These are phyloP conservation scores for Candida pseudofarinosa DNA, from an alignment of 805 yeast genomes.

Conservation along the genomic window DNA sequence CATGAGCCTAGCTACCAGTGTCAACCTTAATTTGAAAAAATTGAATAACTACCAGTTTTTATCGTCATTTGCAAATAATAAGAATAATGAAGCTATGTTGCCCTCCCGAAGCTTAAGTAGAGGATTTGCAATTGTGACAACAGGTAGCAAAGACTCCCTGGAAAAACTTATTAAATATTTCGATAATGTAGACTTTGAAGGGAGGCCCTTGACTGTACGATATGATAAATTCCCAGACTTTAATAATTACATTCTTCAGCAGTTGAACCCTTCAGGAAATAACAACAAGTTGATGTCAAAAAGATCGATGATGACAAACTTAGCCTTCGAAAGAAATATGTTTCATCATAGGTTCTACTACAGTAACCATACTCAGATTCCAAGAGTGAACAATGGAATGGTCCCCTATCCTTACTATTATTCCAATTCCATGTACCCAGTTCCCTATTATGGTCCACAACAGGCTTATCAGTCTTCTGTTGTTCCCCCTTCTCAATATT, in stretches of 20 bases:
- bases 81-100: not conserved
- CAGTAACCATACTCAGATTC: slow-evolving; percentile 10
- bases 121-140: slow-evolving; percentile 66
- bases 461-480: not conserved
- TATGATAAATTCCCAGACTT: slow-evolving; percentile 51
- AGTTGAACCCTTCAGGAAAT: slow-evolving; percentile 10
- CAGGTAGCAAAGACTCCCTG: slow-evolving; percentile 44
- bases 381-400: slow-evolving; percentile 1
- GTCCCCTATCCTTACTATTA: slow-evolving; percentile 10
- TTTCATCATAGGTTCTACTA: slow-evolving; percentile 30
- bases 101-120: slow-evolving; percentile 21
- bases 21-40: not conserved
- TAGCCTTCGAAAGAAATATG: slow-evolving; percentile 30
- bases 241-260: slow-evolving; percentile 26
- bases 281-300: not conserved
- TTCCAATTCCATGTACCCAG: slow-evolving; percentile 1
- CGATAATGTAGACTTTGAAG: slow-evolving; percentile 53
- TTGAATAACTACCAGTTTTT: slow-evolving; percentile 7
- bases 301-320: slow-evolving; percentile 14
- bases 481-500: not conserved
- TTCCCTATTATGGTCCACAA: not conserved
- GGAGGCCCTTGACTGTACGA: slow-evolving; percentile 57
- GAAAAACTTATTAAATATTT: slow-evolving; percentile 45
- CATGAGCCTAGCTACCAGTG: not conserved
- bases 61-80: slow-evolving; percentile 2